Base-by-base conservation (phyloP, 1,284 basidiomycete species). In the Athelia sp. region DNA sequence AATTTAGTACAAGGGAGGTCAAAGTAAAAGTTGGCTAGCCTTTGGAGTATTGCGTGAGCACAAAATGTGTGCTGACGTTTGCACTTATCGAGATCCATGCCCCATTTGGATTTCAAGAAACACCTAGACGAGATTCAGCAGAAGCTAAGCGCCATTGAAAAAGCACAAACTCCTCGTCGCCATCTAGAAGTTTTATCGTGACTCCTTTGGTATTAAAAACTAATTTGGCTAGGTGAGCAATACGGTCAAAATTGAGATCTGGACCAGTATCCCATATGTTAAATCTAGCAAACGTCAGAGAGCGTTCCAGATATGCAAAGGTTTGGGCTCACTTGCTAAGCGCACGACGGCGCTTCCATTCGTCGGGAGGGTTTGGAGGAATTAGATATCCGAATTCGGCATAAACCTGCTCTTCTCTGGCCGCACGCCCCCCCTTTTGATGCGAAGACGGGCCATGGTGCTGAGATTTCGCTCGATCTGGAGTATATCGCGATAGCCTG, bases 161-260 rank as follows among this genome's bases (percentile, higher is more conserved):
- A 54, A 52, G 51, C 19, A 63, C 78, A 69, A 64, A 90, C 81
- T 93, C 87, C 52, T 88, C 84, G 47, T 84, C 84, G 26, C 82
- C 82, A 63, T 95, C 93, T 13, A 95, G 77, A 36, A 97, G 70
- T 3, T 87, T 82, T 36, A 98, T 88, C 17, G 85, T 66, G 3
- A 95, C 93, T 21, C 89, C 82, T 61, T 90, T 91, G 1, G 92
- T 90, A 62, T 82, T 90, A 70, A 98, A 97, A 13, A 98, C 94
- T 24, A 98, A 74, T 70, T 95, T 96, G 48, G 89, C 90, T 45
- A 98, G 77, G 74, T 80, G 91, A 56, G 79, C 86, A 54, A 98
- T 95, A 18, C 94, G 81, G 66, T 97, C 93, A 63, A 98, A 97
- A 64, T 96, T 96, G 56, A 82, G 72, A 62, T 98, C 93, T 15